Evolutionary conservation across 1,139 yeast genomes (phyloP).

Genomic region (Candida tetrigidarum): DNA sequence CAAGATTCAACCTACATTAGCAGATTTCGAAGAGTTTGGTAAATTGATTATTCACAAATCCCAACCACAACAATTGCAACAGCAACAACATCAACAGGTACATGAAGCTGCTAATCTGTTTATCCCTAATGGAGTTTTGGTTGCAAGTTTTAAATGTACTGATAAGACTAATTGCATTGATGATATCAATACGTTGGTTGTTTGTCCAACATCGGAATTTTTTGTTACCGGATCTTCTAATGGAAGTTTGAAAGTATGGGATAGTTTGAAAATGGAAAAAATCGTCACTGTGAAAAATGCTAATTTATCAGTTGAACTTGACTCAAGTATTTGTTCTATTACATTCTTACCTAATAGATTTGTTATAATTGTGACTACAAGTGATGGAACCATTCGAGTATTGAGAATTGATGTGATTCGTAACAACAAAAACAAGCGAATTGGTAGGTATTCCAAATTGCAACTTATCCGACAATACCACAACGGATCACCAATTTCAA

Average conservation of each 20-base stretch:
- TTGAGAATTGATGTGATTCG: slow-evolving; percentile 56
- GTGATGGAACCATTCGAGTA: slow-evolving; percentile 63
- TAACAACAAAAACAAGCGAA: slow-evolving; percentile 40
- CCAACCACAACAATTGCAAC: slow-evolving; percentile 7
- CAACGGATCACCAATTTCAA: neutral
- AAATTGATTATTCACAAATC: slow-evolving; percentile 9
- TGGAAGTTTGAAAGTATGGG: slow-evolving; percentile 83
- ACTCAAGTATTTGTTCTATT: slow-evolving; percentile 51
- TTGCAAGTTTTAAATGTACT: slow-evolving; percentile 51
- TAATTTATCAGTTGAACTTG: slow-evolving; percentile 49
- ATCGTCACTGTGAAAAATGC: slow-evolving; percentile 65
- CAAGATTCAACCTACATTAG: slow-evolving; percentile 58
- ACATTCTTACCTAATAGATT: slow-evolving; percentile 62
- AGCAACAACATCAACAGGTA: too few relatives aligned
- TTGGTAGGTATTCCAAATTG: slow-evolving; percentile 36
- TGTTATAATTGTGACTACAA: slow-evolving; percentile 69
- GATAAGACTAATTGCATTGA: slow-evolving; percentile 28
- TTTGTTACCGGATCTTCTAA: slow-evolving; percentile 79
- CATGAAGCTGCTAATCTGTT: neutral
- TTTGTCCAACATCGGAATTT: slow-evolving; percentile 64
- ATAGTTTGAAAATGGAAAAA: slow-evolving; percentile 63
- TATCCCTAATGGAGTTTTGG: slow-evolving; percentile 51
- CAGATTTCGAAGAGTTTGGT: slow-evolving; percentile 77
- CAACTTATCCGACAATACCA: slow-evolving; percentile 48
- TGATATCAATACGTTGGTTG: slow-evolving; percentile 57